Conservation (phyloP, 2,329 filamentous ascomycete species). For the Ophiosphaerella korrae region DNA sequence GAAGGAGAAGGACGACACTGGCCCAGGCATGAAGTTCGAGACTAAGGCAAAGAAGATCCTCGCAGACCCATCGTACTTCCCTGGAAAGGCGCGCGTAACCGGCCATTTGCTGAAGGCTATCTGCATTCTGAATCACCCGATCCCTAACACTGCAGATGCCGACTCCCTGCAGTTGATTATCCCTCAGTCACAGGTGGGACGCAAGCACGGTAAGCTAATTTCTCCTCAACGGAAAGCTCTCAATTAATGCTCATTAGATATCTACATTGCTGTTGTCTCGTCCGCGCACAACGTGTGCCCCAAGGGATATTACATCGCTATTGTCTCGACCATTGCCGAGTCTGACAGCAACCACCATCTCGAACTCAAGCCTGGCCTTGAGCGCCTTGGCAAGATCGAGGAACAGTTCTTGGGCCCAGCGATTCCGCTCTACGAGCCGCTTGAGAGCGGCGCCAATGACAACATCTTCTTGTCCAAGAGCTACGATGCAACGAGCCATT, state of each 20-base stretch:
- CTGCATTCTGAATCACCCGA: slow-evolving; percentile 94
- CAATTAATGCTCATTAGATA: slow-evolving; percentile 62
- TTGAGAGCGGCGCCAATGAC: slow-evolving; percentile 80
- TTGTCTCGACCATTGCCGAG: slow-evolving; percentile 97
- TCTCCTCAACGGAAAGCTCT: neutral
- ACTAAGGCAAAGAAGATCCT: slow-evolving; percentile 97
- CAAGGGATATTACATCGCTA: slow-evolving; percentile 98
- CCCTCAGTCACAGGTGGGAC: slow-evolving; percentile 93
- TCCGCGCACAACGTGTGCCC: slow-evolving; percentile 97
- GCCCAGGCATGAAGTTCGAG: slow-evolving; percentile 83
- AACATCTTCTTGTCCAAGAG: slow-evolving; percentile 98
- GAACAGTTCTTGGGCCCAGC: slow-evolving; percentile 96
- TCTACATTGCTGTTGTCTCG: slow-evolving; percentile 96
- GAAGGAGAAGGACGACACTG: slow-evolving; percentile 78
- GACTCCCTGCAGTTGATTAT: slow-evolving; percentile 97
- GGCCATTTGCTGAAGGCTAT: slow-evolving; percentile 95
- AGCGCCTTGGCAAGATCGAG: slow-evolving; percentile 89
- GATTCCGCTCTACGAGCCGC: slow-evolving; percentile 91
- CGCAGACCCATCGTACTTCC: slow-evolving; percentile 96
- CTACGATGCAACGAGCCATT: slow-evolving; percentile 97
- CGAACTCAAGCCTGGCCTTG: slow-evolving; percentile 89
- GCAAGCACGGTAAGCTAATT: slow-evolving; percentile 79
- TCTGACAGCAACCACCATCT: slow-evolving; percentile 90
- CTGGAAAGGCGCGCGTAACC: slow-evolving; percentile 81
- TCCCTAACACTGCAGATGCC: slow-evolving; percentile 83